These are phyloP conservation scores for Thielaviopsis euricoi DNA, from an alignment of 2,329 filamentous ascomycete species.

Conservation along the genomic window DNA sequence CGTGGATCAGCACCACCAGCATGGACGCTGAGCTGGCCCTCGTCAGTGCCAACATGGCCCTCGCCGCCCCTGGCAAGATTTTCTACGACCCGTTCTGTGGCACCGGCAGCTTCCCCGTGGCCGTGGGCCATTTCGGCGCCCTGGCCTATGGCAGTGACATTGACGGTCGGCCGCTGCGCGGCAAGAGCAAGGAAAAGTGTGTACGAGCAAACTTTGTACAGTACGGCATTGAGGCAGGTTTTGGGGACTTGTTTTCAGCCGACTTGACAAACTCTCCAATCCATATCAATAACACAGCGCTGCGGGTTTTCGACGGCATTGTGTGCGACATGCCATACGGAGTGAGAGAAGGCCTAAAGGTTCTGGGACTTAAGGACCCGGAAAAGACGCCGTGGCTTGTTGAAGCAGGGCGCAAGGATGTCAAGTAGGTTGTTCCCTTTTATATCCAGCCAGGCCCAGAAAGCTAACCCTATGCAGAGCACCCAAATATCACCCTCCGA, in stretches of 20 bases:
- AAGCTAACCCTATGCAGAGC: constrained; percentile 23
- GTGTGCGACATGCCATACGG: constrained; percentile 94
- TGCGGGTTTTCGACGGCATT: constrained; percentile 68
- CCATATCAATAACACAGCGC: constrained; percentile 23
- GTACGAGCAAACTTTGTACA: constrained; percentile 62
- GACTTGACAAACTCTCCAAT: constrained; percentile 83
- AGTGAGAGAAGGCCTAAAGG: constrained; percentile 77
- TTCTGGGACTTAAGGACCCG: constrained; percentile 61
- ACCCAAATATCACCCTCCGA: constrained; percentile 66
- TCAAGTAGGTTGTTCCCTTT: constrained; percentile 35
- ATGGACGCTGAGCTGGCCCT: constrained; percentile 94
- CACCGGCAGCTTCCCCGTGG: constrained; percentile 82
- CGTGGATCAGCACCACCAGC: constrained; percentile 87
- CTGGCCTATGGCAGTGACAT: constrained; percentile 78
- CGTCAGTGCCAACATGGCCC: constrained; percentile 78
- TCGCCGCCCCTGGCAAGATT: constrained; percentile 65
- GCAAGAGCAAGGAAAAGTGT: constrained; percentile 38
- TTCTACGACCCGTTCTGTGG: constrained; percentile 95
- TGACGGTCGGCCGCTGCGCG: constrained; percentile 75
- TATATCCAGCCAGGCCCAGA: neutral
- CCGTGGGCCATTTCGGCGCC: constrained; percentile 81
- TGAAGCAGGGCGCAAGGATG: constrained; percentile 51
- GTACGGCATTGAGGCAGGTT: constrained; percentile 49
- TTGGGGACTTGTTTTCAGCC: constrained; percentile 67
- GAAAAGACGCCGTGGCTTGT: constrained; percentile 42